These are phyloP conservation scores for Centella asiatica DNA, from an alignment of 129 eudicot genomes.

Conservation along the genomic window DNA sequence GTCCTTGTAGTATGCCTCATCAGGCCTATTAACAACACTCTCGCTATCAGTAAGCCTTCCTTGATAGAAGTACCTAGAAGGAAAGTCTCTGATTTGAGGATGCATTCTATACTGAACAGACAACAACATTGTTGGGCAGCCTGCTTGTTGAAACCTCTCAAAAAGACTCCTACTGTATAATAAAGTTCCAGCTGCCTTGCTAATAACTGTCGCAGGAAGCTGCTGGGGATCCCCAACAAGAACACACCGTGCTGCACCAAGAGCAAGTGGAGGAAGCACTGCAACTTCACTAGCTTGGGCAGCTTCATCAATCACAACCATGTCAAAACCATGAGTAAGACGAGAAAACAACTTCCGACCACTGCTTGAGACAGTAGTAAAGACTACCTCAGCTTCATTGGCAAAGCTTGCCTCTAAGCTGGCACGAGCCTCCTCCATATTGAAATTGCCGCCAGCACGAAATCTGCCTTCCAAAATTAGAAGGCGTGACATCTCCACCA, in stretches of 20 bases:
- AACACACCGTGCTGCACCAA: constrained; percentile 98
- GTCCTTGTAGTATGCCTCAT: constrained; percentile 77
- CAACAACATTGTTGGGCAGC: constrained; percentile 90
- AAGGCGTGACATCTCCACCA: constrained; percentile 89
- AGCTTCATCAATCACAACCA: constrained; percentile 99
- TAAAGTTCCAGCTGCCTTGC: constrained; percentile 95
- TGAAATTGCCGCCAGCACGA: constrained; percentile 51
- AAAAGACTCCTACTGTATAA: constrained; percentile 84
- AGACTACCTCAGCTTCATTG: constrained; percentile 93
- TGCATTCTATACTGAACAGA: constrained; percentile 97
- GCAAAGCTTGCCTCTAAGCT: constrained; percentile 97
- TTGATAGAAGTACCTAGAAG: constrained; percentile 84
- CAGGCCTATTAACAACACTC: constrained; percentile 57
- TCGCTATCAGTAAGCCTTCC: constrained; percentile 95
- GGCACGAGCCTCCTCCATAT: constrained; percentile 89
- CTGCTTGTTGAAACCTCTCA: constrained; percentile 97
- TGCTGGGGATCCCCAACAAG: constrained; percentile 99
- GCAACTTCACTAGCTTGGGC: constrained; percentile 99
- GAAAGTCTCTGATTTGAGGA: constrained; percentile 89
- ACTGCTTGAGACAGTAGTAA: constrained; percentile 91
- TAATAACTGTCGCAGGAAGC: constrained; percentile 96
- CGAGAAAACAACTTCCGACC: constrained; percentile 92
- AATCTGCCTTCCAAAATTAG: constrained; percentile 60
- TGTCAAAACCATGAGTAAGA: constrained; percentile 91
- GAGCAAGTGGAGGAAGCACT: constrained; percentile 85